phyloP scores from a whole-genome alignment of 2,329 filamentous ascomycete genomes.

The Diaporthe caulivora region DNA sequence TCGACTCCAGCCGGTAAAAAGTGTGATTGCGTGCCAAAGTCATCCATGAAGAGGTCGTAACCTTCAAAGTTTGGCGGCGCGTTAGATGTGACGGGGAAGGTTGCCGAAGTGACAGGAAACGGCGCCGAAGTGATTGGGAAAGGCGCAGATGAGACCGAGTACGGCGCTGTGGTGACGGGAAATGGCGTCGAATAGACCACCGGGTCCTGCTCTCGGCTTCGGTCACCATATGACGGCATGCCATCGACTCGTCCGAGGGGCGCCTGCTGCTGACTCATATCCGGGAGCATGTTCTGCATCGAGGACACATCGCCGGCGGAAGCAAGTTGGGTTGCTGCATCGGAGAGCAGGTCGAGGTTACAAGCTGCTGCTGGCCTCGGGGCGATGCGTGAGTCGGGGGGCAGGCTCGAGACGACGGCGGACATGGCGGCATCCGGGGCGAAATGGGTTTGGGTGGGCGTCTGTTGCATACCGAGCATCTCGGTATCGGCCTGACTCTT shows the following conservation, averaged over 20 bases:
- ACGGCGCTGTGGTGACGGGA: constrained; percentile 52
- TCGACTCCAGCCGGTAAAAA: constrained; percentile 60
- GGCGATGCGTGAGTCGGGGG: constrained; percentile 61
- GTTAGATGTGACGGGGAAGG: constrained; percentile 40
- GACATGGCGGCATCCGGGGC: constrained; percentile 55
- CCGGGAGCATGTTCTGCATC: constrained; percentile 64
- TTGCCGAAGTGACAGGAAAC: constrained; percentile 54
- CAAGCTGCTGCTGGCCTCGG: constrained; percentile 61
- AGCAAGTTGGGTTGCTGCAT: constrained; percentile 66
- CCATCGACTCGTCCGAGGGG: constrained; percentile 59
- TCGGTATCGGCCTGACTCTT: constrained; percentile 62
- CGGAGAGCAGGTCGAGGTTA: constrained; percentile 70
- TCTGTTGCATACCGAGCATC: constrained; percentile 58
- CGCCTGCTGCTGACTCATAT: constrained; percentile 55
- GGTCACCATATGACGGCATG: constrained; percentile 60
- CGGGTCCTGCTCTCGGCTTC: constrained; percentile 59
- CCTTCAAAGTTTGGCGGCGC: constrained; percentile 61
- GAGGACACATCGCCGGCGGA: constrained; percentile 67
- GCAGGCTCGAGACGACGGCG: constrained; percentile 53
- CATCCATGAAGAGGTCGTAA: constrained; percentile 71
- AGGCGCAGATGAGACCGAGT: constrained; percentile 33
- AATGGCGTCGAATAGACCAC: constrained; percentile 57
- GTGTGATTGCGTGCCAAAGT: constrained; percentile 66
- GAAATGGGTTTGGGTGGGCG: constrained; percentile 51
- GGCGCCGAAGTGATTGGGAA: constrained; percentile 52